Evolutionary conservation across 208 protist species (phyloP).

Genomic region (Crithidia acanthocephali): DNA sequence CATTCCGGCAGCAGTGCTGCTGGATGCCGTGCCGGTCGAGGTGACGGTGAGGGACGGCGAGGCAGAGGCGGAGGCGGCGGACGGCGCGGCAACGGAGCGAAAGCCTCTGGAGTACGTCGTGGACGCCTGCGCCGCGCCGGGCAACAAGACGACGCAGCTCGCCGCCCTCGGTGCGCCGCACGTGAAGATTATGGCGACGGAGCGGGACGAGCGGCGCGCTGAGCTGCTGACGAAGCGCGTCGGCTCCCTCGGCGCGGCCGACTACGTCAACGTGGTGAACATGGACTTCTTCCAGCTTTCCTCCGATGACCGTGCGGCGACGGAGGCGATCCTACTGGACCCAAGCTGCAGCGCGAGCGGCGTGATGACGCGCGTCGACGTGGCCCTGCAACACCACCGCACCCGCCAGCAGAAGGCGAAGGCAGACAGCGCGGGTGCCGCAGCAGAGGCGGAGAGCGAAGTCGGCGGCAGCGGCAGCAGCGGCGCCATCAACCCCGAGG

Average conservation of each 20-base stretch:
- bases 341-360: conserved; percentile 92
- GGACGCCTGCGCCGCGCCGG: conserved; percentile 91
- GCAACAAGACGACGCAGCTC: conserved; percentile 93
- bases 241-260: conserved; percentile 61
- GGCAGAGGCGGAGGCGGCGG: background rate
- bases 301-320: conserved; percentile 69
- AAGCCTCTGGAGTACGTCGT: conserved; percentile 83
- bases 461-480: background rate
- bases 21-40: conserved; percentile 66
- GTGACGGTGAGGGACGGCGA: background rate
- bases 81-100: background rate
- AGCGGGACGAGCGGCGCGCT: conserved; percentile 79
- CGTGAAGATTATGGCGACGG: conserved; percentile 88
- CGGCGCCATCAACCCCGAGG: conserved; percentile 42
- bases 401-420: conserved; percentile 19
- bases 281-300: conserved; percentile 89
- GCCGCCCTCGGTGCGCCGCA: conserved; percentile 67
- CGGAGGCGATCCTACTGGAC: conserved; percentile 91
- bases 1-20: conserved; percentile 86
- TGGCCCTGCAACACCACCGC: conserved; percentile 60
- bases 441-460: background rate
- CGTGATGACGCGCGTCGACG: conserved; percentile 87
- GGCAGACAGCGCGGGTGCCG: background rate
- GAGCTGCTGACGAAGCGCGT: conserved; percentile 72
- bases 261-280: conserved; percentile 82